phyloP scores from a whole-genome alignment of 352 stramenopile species.

The Globisporangium radiosum region DNA sequence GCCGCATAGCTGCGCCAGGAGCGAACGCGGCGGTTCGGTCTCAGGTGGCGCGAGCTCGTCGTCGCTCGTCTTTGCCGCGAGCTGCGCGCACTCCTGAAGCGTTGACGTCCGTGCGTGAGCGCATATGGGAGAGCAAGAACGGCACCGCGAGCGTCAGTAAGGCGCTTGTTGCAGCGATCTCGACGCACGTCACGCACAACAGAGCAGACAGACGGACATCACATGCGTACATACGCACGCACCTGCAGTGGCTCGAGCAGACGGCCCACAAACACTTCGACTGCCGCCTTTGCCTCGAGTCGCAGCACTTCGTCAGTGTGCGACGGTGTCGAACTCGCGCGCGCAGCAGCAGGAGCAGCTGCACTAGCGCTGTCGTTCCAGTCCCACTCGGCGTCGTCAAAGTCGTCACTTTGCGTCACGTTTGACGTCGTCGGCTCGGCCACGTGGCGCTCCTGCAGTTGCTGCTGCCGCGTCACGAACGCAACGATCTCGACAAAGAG shows the following conservation, averaged over 20 bases:
- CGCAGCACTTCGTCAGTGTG: slow-evolving; percentile 20
- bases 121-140: too few species aligned
- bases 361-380: slow-evolving; percentile 33
- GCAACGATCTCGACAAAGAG: slow-evolving; percentile 24
- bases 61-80: slow-evolving; percentile 32
- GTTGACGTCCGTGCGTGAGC: too few species aligned
- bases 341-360: neutral
- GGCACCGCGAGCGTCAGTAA: too few species aligned
- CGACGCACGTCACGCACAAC: too few species aligned
- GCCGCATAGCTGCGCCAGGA: slow-evolving; percentile 45
- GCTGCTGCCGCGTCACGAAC: slow-evolving; percentile 14
- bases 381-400: slow-evolving; percentile 53
- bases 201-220: too few species aligned
- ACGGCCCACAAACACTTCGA: slow-evolving; percentile 36
- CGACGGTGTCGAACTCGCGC: neutral
- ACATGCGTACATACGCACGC: neutral
- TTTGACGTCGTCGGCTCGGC: neutral
- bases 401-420: slow-evolving; percentile 3
- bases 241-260: slow-evolving; percentile 49
- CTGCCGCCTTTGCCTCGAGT: slow-evolving; percentile 22
- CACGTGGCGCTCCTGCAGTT: neutral
- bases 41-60: slow-evolving; percentile 13
- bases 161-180: too few species aligned
- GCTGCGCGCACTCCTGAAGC: slow-evolving; percentile 54
- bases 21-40: slow-evolving; percentile 15